phyloP scores from a whole-genome alignment of 1,284 basidiomycete genomes.

The Rhodotorula sp. region DNA sequence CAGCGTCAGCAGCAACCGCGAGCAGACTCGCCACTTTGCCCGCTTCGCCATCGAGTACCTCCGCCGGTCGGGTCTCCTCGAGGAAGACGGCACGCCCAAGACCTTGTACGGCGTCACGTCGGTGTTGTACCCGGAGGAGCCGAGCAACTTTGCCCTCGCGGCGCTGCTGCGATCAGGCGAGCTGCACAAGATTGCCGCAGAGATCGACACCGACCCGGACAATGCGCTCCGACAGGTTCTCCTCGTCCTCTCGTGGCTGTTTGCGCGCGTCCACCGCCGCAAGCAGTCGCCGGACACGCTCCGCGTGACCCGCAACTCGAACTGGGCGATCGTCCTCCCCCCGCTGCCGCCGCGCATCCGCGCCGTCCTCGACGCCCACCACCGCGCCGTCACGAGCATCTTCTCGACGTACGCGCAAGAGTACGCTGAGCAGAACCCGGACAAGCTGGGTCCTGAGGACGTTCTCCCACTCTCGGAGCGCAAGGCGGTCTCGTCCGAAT shows the following conservation, averaged over 20 bases:
- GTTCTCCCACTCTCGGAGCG: conserved; percentile 54
- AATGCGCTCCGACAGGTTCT: conserved; percentile 58
- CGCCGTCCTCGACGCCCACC: conserved; percentile 55
- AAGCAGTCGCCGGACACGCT: conserved; percentile 53
- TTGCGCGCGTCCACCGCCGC: conserved; percentile 60
- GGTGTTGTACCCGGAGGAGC: conserved; percentile 63
- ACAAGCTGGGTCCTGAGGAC: conserved; percentile 53
- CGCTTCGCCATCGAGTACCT: conserved; percentile 71
- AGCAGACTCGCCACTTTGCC: conserved; percentile 63
- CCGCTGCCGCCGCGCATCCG: conserved; percentile 54
- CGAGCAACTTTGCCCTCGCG: conserved; percentile 65
- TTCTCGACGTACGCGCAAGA: conserved; percentile 60
- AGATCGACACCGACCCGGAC: conserved; percentile 48
- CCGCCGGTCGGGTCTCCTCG: conserved; percentile 59
- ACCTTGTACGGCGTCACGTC: conserved; percentile 52
- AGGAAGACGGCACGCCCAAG: conserved; percentile 58
- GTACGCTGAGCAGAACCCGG: conserved; percentile 53
- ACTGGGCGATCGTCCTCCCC: conserved; percentile 62
- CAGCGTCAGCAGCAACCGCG: conserved; percentile 52
- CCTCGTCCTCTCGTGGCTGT: conserved; percentile 61
- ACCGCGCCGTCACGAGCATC: conserved; percentile 57
- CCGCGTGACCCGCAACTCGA: conserved; percentile 54
- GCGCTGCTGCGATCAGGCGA: conserved; percentile 60
- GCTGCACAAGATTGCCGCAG: conserved; percentile 59
- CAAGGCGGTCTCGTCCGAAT: conserved; percentile 11